phyloP scores from a whole-genome alignment of 352 stramenopile species.

The Globisporangium uncinulatum region DNA sequence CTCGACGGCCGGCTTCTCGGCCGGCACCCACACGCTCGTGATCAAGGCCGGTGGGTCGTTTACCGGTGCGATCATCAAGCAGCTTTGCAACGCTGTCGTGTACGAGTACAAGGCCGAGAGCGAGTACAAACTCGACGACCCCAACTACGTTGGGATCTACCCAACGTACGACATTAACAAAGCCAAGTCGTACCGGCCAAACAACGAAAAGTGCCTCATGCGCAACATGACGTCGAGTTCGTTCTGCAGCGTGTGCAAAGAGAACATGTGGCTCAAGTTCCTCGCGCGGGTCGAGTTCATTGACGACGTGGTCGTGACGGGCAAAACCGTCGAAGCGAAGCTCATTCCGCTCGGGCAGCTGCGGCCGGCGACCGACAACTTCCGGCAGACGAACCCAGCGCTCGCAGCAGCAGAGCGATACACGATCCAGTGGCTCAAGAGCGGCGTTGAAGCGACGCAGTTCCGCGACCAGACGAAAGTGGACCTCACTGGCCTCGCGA shows the following conservation, averaged over 20 bases:
- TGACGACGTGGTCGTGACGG: constrained; percentile 18
- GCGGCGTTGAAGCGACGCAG: constrained; percentile 11
- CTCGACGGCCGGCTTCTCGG: constrained; percentile 15
- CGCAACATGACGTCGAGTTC: too few species aligned
- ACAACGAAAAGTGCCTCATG: too few species aligned
- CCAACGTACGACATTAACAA: constrained; percentile 25
- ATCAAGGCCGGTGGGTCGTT: constrained; percentile 20
- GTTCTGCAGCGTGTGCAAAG: too few species aligned
- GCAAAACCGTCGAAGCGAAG: constrained; percentile 15
- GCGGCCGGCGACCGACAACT: constrained; percentile 18
- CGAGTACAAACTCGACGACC: constrained; percentile 19
- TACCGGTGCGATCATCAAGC: constrained; percentile 23
- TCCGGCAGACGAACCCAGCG: constrained; percentile 17
- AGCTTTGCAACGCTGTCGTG: constrained; percentile 28
- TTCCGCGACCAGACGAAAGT: constrained; percentile 13
- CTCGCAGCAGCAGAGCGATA: constrained; percentile 23
- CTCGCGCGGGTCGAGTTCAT: constrained; percentile 28
- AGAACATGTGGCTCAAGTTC: constrained; percentile 7
- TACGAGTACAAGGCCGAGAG: constrained; percentile 25
- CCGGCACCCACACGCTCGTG: constrained; percentile 20
- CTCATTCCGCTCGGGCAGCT: constrained; percentile 28
- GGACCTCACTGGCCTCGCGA: neutral
- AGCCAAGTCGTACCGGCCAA: too few species aligned
- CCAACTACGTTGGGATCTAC: constrained; percentile 24
- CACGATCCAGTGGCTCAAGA: constrained; percentile 19